Evolutionary conservation across 2,329 filamentous ascomycete species (phyloP).

Genomic region (Ophiobolus disseminans): DNA sequence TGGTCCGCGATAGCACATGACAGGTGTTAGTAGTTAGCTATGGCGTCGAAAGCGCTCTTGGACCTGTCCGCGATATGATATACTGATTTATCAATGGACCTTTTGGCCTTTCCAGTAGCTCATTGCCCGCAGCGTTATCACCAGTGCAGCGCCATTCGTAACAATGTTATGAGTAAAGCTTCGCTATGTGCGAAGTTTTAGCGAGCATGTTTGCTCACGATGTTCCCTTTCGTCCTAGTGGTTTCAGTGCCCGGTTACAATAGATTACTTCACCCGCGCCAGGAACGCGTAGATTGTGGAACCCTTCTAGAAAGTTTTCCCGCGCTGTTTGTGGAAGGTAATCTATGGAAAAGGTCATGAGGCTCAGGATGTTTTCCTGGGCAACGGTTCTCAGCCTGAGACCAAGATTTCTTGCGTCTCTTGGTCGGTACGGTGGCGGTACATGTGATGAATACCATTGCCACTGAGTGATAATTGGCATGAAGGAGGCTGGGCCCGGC

Average conservation of each 20-base stretch:
- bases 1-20: neutral
- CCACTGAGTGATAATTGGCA: neutral
- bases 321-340: conserved; percentile 25
- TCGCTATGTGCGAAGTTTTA: neutral
- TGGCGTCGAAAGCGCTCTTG: too few relatives aligned
- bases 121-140: too few relatives aligned
- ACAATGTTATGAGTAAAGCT: conserved; percentile 1
- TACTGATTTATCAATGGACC: too few relatives aligned
- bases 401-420: conserved; percentile 13
- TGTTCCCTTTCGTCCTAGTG: conserved; percentile 9
- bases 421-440: conserved; percentile 2
- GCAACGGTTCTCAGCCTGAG: conserved; percentile 3
- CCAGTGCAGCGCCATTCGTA: too few relatives aligned
- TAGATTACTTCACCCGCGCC: conserved; percentile 26
- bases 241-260: conserved; percentile 27
- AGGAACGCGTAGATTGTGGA: conserved; percentile 17
- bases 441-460: neutral
- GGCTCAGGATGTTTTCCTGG: conserved; percentile 22
- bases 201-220: conserved; percentile 4
- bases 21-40: neutral
- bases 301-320: conserved; percentile 31
- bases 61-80: too few relatives aligned
- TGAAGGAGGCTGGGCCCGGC: neutral
- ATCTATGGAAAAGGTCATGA: conserved; percentile 29
- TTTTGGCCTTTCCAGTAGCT: too few relatives aligned